These are phyloP conservation scores for Malus asiatica DNA, from an alignment of 306 rosid genomes.

Conservation along the genomic window DNA sequence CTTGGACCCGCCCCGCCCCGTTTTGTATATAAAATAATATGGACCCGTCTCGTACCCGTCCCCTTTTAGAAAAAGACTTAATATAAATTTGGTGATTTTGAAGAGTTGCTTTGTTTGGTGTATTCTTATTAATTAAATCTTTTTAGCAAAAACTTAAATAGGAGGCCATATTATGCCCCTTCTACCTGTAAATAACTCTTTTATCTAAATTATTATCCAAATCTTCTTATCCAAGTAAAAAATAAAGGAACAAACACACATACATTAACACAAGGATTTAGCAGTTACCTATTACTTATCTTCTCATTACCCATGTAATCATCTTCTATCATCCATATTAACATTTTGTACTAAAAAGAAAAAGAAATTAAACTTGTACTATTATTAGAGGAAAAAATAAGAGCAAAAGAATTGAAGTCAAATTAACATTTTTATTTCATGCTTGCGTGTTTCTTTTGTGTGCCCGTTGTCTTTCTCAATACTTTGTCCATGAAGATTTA, in stretches of 20 bases:
- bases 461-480: too few species aligned
- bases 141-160: background rate
- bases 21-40: too few species aligned
- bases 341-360: too few species aligned
- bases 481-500: too few species aligned
- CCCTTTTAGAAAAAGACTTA: background rate
- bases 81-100: constrained; percentile 17
- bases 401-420: background rate
- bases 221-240: background rate
- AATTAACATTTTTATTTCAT: background rate
- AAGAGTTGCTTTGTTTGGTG: constrained; percentile 24
- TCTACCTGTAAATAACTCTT: background rate
- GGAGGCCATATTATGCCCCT: background rate
- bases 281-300: too few species aligned
- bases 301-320: background rate
- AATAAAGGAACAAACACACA: too few species aligned
- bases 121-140: background rate
- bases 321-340: background rate
- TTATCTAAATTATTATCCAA: background rate
- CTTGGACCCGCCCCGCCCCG: too few species aligned
- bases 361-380: background rate
- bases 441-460: too few species aligned
- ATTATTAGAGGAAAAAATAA: background rate
- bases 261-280: too few species aligned
- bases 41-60: too few species aligned